Base-by-base conservation (phyloP, 2,329 filamentous ascomycete genomes). In the Hypoxylon rubiginosum region DNA sequence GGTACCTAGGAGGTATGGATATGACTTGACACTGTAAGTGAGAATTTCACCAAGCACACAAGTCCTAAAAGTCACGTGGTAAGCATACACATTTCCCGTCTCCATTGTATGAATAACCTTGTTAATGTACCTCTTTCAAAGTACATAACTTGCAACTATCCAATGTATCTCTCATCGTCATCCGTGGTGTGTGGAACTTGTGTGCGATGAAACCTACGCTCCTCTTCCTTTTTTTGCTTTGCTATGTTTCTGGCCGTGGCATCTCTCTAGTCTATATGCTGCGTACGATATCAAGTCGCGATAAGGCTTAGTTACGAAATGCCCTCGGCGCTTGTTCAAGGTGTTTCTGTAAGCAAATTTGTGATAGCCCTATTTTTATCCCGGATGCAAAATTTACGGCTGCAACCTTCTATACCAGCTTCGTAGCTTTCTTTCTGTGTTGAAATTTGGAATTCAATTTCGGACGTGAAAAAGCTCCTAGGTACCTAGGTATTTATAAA, bases 391-490 rank as follows among this genome's bases (percentile, higher is more conserved):
- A 15, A 5, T n/a, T n/a, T 39, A 39, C 34, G 34, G 13, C 6
- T n/a, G 34, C 34, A n/a, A 39, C 15, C n/a, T n/a, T n/a, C n/a
- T 24, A 4, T 4, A 24, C 21, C 21, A n/a, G 15, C 1, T 39
- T 39, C 4, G 34, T 39, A 6, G 34, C 4, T 4, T 4, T 39
- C n/a, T n/a, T n/a, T n/a, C n/a, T n/a, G n/a, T n/a, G 13, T 6
- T 41, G 41, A 26, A 26, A 67, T 54, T 56, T 58, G 55, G 54
- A 66, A 68, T 65, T 11, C 51, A 24, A 54, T 55, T 36, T 62
- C 64, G 60, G 65, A 24, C 58, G 41, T 53, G 34, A 43, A 60
- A 62, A 57, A 45, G 28, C 5, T 49, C 48, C 15, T 39, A 39
- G 1, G 8, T 49, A n/a, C n/a, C n/a, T n/a, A n/a, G n/a, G n/a